These are phyloP conservation scores for Podaxis sp. DNA, from an alignment of 768 basidiomycete species.

Conservation along the genomic window DNA sequence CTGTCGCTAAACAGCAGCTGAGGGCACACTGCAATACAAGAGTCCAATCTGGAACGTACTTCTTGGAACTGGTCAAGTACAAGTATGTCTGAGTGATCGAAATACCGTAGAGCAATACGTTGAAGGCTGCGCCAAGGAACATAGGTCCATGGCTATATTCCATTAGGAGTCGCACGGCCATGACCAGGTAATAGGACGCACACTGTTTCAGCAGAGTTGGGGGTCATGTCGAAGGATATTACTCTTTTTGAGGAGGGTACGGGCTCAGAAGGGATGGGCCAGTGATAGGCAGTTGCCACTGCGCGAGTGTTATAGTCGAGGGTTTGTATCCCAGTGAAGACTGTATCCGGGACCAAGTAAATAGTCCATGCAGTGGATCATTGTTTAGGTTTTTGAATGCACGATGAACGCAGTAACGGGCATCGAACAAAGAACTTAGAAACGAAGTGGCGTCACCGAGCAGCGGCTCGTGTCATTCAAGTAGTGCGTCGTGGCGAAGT, in stretches of 20 bases:
- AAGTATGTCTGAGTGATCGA: constrained; percentile 50
- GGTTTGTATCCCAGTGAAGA: constrained; percentile 3
- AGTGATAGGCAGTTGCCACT: not conserved
- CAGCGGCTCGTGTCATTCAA: not conserved
- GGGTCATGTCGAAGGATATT: not conserved
- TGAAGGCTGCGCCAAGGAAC: constrained; percentile 48
- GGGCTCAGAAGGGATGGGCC: not conserved
- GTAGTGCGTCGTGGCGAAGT: too few relatives aligned
- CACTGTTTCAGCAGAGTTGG: constrained; percentile 32
- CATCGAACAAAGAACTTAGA: not conserved
- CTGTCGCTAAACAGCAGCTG: constrained; percentile 34
- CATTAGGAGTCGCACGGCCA: not conserved
- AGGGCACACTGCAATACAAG: too few relatives aligned
- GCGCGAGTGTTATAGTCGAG: not conserved
- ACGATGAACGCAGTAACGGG: not conserved
- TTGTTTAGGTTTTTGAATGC: not conserved
- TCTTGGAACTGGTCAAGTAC: constrained; percentile 39
- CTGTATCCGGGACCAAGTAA: not conserved
- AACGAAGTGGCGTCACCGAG: not conserved
- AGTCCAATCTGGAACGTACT: constrained; percentile 23
- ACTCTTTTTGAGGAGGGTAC: not conserved
- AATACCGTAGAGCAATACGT: constrained; percentile 48
- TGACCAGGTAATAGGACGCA: constrained; percentile 20
- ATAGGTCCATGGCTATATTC: constrained; percentile 45
- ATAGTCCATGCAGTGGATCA: not conserved